These are phyloP conservation scores for Phlyctochytrium arcticum DNA, from an alignment of 192 early-diverging fungal species.

Conservation along the genomic window DNA sequence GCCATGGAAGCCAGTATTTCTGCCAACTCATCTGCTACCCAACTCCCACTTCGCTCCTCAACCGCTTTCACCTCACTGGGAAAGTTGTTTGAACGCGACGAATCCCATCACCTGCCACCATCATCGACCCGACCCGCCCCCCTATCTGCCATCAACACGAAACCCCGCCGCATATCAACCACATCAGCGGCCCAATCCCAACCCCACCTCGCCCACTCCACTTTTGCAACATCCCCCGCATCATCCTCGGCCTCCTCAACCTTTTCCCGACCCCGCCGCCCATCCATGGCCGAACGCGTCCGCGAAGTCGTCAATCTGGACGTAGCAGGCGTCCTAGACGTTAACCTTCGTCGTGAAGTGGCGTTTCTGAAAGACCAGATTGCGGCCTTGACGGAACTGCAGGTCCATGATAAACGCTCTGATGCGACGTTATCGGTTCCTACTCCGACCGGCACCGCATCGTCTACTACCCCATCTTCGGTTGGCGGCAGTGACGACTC, in stretches of 20 bases:
- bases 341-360: constrained; percentile 2
- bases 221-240: too few species aligned
- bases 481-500: neutral
- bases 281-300: constrained; percentile 13
- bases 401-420: neutral
- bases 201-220: too few species aligned
- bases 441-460: too few species aligned
- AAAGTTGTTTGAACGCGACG: too few species aligned
- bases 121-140: too few species aligned
- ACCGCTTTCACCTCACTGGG: too few species aligned
- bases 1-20: too few species aligned
- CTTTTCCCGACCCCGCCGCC: neutral
- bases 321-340: constrained; percentile 6
- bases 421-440: neutral
- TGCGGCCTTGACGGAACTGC: constrained; percentile 19
- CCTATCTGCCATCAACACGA: neutral
- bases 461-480: neutral
- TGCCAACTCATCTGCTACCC: too few species aligned
- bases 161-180: neutral
- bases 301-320: constrained; percentile 7
- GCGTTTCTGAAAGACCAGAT: constrained; percentile 16
- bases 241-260: neutral
- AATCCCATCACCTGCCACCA: neutral
- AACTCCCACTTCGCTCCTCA: too few species aligned
- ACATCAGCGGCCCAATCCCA: neutral